phyloP scores from a whole-genome alignment of 495 filamentous ascomycete species.

The Penicillium angulare region DNA sequence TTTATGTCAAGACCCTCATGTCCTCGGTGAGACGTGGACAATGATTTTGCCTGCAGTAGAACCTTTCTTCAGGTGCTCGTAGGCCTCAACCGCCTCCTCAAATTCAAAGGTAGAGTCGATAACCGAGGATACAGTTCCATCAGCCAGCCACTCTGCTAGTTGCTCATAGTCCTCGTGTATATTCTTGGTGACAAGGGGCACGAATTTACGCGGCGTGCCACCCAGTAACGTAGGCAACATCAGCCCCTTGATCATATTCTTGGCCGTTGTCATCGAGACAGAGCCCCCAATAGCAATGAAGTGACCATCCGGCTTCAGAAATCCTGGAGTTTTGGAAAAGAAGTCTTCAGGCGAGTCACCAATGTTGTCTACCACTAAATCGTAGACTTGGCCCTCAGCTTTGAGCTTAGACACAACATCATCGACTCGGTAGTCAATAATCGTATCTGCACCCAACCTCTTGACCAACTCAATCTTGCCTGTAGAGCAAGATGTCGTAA shows the following conservation, averaged over 20 bases:
- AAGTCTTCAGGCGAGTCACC: background rate
- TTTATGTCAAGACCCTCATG: too few species aligned
- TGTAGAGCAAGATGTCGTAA: constrained; percentile 47
- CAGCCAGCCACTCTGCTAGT: background rate
- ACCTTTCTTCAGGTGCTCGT: background rate
- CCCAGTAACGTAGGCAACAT: background rate
- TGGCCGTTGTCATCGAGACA: too few species aligned
- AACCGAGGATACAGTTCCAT: background rate
- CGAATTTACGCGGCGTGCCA: background rate
- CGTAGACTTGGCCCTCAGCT: background rate
- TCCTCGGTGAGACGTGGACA: too few species aligned
- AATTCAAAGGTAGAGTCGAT: background rate
- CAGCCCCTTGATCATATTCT: background rate
- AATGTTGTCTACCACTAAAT: background rate
- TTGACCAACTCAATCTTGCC: background rate
- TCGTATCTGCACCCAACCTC: background rate
- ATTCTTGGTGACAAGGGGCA: background rate
- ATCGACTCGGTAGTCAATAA: background rate
- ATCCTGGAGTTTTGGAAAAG: background rate
- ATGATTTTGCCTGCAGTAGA: background rate
- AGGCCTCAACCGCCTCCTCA: background rate
- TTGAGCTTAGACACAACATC: background rate
- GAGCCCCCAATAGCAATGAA: background rate
- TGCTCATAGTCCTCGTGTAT: background rate
- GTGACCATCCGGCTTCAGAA: background rate